Evolutionary conservation across 176 grass and related monocot genomes (phyloP), one percentile per base, ranked within the genome.

Genomic region (Hsuehochloa calcarea): DNA sequence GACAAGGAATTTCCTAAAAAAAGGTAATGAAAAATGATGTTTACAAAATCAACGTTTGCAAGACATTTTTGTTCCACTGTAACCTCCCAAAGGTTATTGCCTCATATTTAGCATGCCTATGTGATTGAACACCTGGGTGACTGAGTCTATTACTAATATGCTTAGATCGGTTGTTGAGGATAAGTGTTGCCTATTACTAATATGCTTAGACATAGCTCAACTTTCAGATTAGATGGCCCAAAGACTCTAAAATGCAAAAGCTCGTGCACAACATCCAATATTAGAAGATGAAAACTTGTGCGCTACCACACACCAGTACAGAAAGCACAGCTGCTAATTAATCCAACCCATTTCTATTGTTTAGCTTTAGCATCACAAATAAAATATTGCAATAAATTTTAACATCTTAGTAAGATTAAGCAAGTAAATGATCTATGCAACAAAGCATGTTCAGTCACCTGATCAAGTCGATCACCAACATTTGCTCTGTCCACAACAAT

Each of bases 401-500:
- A 73, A 79, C 68, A 11, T 46, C 50, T 8, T 7, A 14, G 55
- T n/a, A 68, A 67, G 23, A 77, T 65, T 44, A 80, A 61, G 20
- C 66, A 75, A 38, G 55, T 5, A n/a, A 78, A 85, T 54, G 10
- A 25, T 80, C 15, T 27, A 81, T 39, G 54, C 29, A 88, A 29
- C 8, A 68, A 88, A 80, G 25, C 34, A 34, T 20, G 51, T 43
- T 61, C 61, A 75, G 19, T 85, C 74, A 96, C 96, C 96, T 96
- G 50, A 80, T 96, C 87, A 79, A 99, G 84, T 79, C 43, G 84
- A 72, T 94, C 88, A 75, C 90, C 84, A 80, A 14, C 86, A 86
- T 92, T 94, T 80, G 88, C 51, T 89, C 88, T 96, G 70, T 96
- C 96, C 66, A 99, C 89, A 70, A 99, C 71, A 84, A 99, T 92